Evolutionary conservation across 345 rosid species (phyloP).

Genomic region (Brassica rapa): DNA sequence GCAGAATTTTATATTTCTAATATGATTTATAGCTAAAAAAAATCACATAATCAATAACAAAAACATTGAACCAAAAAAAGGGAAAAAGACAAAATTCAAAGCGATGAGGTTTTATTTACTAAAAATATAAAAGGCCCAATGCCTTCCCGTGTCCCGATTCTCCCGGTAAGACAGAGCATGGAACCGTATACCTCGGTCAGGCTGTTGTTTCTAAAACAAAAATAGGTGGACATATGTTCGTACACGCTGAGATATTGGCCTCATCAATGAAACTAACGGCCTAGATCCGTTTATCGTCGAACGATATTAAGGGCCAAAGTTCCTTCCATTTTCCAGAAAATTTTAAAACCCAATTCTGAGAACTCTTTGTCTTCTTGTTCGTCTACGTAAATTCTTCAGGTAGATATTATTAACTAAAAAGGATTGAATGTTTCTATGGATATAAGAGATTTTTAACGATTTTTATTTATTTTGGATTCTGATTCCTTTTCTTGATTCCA

Average conservation of each 20-base stretch:
- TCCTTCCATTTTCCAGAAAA: slow-evolving; percentile 22
- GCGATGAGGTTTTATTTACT: neutral
- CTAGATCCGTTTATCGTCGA: neutral
- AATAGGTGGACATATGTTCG: slow-evolving; percentile 30
- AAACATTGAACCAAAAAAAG: neutral
- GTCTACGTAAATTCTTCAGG: slow-evolving; percentile 5
- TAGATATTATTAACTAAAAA: neutral
- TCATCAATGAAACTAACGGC: neutral
- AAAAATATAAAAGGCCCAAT: neutral
- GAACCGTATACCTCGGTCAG: neutral
- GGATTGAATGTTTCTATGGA: neutral
- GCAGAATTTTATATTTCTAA: too few species aligned
- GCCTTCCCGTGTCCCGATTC: slow-evolving; percentile 19
- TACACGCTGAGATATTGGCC: neutral
- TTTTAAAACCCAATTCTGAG: slow-evolving; percentile 10
- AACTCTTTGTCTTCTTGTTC: slow-evolving; percentile 10
- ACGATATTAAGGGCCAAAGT: slow-evolving; percentile 26
- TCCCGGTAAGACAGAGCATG: slow-evolving; percentile 5
- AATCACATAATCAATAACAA: neutral
- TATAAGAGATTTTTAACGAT: neutral
- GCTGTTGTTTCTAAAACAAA: neutral
- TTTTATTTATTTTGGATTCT: neutral
- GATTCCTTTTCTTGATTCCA: neutral
- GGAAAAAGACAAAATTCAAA: neutral
- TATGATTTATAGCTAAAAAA: too few species aligned